Evolutionary conservation across 371 early-diverging fungal species (phyloP).

Genomic region (Lichtheimia ornata): DNA sequence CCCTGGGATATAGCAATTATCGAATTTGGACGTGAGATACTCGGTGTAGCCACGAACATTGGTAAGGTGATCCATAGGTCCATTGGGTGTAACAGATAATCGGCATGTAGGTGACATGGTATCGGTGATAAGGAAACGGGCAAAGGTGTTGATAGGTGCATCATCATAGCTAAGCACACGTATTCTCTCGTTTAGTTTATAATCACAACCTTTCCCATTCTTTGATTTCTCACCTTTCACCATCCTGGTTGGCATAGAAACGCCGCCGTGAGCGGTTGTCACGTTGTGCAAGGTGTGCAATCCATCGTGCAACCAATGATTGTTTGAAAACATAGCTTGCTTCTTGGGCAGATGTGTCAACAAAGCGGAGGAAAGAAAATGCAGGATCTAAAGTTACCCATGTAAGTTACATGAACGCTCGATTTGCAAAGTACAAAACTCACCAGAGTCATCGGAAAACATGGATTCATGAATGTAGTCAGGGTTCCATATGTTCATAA

Average conservation of each 20-base stretch:
- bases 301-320: conserved; percentile 52
- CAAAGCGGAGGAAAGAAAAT: conserved; percentile 68
- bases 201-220: too few relatives aligned
- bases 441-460: conserved; percentile 31
- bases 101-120: conserved; percentile 29
- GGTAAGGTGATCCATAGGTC: conserved; percentile 33
- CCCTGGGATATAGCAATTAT: conserved; percentile 39
- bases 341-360: conserved; percentile 56
- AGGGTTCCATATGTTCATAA: conserved; percentile 62
- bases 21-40: conserved; percentile 21
- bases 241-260: conserved; percentile 26
- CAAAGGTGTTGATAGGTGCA: conserved; percentile 45
- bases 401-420: not conserved
- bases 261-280: conserved; percentile 43
- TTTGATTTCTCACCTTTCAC: conserved; percentile 1
- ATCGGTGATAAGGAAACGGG: conserved; percentile 47
- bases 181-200: too few relatives aligned
- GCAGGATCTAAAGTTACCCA: conserved; percentile 26
- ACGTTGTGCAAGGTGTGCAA: conserved; percentile 43
- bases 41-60: conserved; percentile 27
- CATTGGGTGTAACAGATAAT: conserved; percentile 18
- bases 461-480: conserved; percentile 55
- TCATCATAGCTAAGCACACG: conserved; percentile 16
- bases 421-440: not conserved
- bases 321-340: conserved; percentile 56